Conservation (phyloP, 2,329 filamentous ascomycete genomes). For the Blastomyces silverae region DNA sequence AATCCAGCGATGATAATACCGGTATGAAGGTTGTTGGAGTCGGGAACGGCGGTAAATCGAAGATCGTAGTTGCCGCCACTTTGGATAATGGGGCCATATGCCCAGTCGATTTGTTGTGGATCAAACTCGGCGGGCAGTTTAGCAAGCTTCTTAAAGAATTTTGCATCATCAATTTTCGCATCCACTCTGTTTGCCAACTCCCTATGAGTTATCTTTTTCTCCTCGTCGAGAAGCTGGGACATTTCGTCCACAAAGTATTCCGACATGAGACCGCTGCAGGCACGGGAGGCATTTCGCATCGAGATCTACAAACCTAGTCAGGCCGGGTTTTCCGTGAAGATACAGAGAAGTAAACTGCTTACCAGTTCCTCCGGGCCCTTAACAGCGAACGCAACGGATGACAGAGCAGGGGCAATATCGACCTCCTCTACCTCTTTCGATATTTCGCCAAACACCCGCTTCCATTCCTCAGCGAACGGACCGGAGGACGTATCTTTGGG, state of each 20-base stretch:
- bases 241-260: conserved; percentile 98
- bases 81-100: conserved; percentile 81
- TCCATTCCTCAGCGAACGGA: conserved; percentile 95
- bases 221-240: conserved; percentile 89
- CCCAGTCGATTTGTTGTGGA: conserved; percentile 84
- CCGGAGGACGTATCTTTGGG: conserved; percentile 77
- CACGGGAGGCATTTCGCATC: conserved; percentile 89
- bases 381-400: conserved; percentile 73
- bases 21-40: conserved; percentile 76
- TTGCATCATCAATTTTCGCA: conserved; percentile 83
- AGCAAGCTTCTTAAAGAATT: conserved; percentile 79
- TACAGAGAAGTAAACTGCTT: conserved; percentile 25
- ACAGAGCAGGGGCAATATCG: conserved; percentile 76
- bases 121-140: conserved; percentile 87
- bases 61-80: conserved; percentile 95
- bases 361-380: conserved; percentile 91
- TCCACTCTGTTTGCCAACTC: conserved; percentile 79
- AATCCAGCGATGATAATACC: conserved; percentile 91
- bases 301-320: conserved; percentile 53
- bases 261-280: conserved; percentile 88
- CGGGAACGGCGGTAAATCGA: conserved; percentile 68
- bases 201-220: conserved; percentile 94
- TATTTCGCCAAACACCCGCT: conserved; percentile 67
- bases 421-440: conserved; percentile 83
- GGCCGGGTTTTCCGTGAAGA: conserved; percentile 16